Evolutionary conservation across 345 rosid genomes (phyloP).

Genomic region (Kernera saxatilis): DNA sequence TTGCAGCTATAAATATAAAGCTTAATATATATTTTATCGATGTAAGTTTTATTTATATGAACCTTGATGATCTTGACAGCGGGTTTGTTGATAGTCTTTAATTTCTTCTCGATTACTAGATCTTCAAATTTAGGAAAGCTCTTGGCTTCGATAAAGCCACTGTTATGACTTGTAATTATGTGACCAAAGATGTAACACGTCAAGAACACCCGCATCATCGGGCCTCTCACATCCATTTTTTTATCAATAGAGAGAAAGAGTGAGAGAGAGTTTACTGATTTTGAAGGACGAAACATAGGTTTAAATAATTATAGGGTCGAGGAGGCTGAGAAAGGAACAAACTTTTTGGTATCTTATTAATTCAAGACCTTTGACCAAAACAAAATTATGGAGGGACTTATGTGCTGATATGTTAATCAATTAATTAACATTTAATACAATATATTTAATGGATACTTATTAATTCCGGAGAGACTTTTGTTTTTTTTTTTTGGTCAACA

Average conservation of each 20-base stretch:
- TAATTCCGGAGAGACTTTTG: no score
- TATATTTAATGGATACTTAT: not conserved
- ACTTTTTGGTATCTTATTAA: not conserved
- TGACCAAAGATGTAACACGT: no score
- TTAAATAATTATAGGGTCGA: not conserved
- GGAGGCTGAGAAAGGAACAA: not conserved
- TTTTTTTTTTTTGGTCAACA: no score
- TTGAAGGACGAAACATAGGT: not conserved
- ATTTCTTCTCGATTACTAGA: not conserved
- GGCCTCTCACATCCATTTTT: not conserved
- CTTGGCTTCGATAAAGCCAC: not conserved
- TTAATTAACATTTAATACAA: not conserved
- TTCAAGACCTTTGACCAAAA: not conserved
- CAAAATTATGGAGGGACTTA: not conserved
- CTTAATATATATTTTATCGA: not conserved
- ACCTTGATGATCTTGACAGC: slow-evolving; percentile 4
- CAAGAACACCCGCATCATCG: not conserved
- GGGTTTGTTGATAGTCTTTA: not conserved
- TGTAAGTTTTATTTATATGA: not conserved
- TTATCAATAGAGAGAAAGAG: not conserved
- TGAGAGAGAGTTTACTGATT: not conserved
- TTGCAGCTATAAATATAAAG: not conserved
- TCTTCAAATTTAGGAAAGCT: not conserved
- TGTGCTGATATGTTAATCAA: not conserved
- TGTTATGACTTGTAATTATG: not conserved